Base-by-base conservation (phyloP, 495 filamentous ascomycete genomes). In the Aspergillus olivimuriae region DNA sequence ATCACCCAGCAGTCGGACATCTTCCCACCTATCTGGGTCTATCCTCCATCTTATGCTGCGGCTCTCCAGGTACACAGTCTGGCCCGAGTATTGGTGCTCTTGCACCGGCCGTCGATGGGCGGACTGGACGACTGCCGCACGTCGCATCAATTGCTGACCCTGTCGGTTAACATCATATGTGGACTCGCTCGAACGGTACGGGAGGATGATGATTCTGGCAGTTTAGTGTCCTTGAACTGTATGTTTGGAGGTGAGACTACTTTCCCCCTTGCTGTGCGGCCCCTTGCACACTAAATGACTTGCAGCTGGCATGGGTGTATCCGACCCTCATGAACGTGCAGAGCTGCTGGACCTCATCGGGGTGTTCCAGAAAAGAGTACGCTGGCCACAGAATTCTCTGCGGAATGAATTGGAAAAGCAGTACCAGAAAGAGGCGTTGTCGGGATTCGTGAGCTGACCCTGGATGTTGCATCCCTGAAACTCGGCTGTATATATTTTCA, bases 11-110 rank as follows among this genome's bases (percentile, higher is more conserved):
- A 34, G 3, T 34, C 39, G 0, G 43, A 46, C 1, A 39, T 48
- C 8, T 64, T 60, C 37, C 56, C 61, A 2, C 50, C 56, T 5
- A 58, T 64, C 16, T 64, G 61, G 61, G 39, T 64, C 15, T 43
- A 64, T 31, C 61, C 61, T 10, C 44, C 58, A 3, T 21, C 46
- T 2, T 56, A 56, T 26, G 61, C 56, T 7, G 58, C 52, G 1
- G 56, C 58, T 0, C 37, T 64, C 19, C 61, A 64, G 32, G 22
- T 60, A 1, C 52, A 64, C 18, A 60, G 58, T 24, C 44, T 64
- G 22, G 53, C 61, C 10, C 46, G 56, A 10, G 50, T 61, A 15
- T 18, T 61, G 1, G 58, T 61, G 0, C 48, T 59, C 15, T 41
- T 61, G 22, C 52, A 64, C 34, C 50, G 58, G 1, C 61, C 61